These are phyloP conservation scores for Hibiscus mutabilis DNA, from an alignment of 345 rosid genomes.

Conservation along the genomic window DNA sequence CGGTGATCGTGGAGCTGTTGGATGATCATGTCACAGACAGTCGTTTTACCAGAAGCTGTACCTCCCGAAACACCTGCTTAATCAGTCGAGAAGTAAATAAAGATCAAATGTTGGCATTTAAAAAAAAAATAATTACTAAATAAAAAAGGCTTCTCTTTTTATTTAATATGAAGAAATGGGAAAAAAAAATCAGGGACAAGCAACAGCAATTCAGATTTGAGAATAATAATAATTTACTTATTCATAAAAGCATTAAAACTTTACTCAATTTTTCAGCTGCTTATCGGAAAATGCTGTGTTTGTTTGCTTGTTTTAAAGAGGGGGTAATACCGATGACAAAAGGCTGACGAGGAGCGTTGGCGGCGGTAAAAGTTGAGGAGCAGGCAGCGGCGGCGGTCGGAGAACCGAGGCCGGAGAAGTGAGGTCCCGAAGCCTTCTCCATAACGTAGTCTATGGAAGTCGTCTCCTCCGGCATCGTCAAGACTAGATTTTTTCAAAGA, in stretches of 20 bases:
- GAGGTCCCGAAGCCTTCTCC: conserved; percentile 96
- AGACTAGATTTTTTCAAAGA: not conserved
- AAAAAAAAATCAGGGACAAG: not conserved
- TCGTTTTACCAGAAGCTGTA: conserved; percentile 98
- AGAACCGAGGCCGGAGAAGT: conserved; percentile 91
- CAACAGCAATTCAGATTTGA: not conserved
- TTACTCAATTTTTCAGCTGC: not conserved
- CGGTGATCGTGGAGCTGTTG: conserved; percentile 99
- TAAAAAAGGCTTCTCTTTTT: not conserved
- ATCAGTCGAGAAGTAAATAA: not conserved
- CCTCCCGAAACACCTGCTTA: conserved; percentile 91
- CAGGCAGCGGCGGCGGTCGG: conserved; percentile 23
- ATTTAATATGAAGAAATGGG: not conserved
- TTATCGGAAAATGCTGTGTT: not conserved
- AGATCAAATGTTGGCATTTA: not conserved
- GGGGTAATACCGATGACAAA: conserved; percentile 67
- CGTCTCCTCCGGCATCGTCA: conserved; percentile 46
- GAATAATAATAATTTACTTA: not conserved
- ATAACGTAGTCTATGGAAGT: conserved; percentile 68
- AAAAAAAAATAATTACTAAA: not conserved
- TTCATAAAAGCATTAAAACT: not conserved
- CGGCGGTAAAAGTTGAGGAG: conserved; percentile 23
- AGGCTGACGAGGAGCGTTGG: conserved; percentile 50
- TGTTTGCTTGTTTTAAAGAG: not conserved
- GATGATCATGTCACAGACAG: conserved; percentile 98